These are phyloP conservation scores for Curvularia verruculosa DNA, from an alignment of 2,329 filamentous ascomycete species.

Conservation along the genomic window DNA sequence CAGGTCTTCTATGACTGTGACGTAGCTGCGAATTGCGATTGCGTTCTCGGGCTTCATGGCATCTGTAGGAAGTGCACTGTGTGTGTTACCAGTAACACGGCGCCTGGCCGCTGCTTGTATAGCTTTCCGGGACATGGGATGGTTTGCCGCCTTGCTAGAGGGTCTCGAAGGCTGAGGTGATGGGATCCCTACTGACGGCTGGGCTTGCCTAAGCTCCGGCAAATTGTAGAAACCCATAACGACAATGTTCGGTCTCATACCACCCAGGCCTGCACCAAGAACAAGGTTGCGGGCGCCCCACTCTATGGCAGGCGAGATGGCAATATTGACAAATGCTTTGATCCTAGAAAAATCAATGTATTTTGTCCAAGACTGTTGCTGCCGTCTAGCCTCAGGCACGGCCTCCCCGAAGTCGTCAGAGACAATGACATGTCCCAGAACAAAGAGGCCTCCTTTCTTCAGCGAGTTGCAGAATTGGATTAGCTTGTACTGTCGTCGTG, in stretches of 20 bases:
- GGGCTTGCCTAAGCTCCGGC: conserved; percentile 71
- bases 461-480: conserved; percentile 92
- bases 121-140: conserved; percentile 43
- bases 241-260: conserved; percentile 88
- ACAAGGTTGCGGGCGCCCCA: conserved; percentile 87
- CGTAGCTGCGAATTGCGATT: conserved; percentile 74
- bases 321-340: conserved; percentile 87
- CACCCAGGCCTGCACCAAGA: conserved; percentile 78
- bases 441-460: conserved; percentile 85
- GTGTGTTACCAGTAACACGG: conserved; percentile 59
- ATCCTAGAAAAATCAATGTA: conserved; percentile 86
- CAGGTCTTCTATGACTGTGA: conserved; percentile 83
- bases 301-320: conserved; percentile 79
- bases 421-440: conserved; percentile 86
- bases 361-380: conserved; percentile 82
- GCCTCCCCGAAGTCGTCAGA: conserved; percentile 79
- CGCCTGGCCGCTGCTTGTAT: conserved; percentile 43
- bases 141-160: conserved; percentile 34
- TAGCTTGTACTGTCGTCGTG: conserved; percentile 78
- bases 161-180: conserved; percentile 51
- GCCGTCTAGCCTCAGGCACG: conserved; percentile 79
- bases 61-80: conserved; percentile 70
- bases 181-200: conserved; percentile 64
- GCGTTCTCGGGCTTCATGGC: conserved; percentile 70
- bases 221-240: conserved; percentile 81